Base-by-base conservation (phyloP, 768 basidiomycete species). In the Cystofilobasidium capitatum region DNA sequence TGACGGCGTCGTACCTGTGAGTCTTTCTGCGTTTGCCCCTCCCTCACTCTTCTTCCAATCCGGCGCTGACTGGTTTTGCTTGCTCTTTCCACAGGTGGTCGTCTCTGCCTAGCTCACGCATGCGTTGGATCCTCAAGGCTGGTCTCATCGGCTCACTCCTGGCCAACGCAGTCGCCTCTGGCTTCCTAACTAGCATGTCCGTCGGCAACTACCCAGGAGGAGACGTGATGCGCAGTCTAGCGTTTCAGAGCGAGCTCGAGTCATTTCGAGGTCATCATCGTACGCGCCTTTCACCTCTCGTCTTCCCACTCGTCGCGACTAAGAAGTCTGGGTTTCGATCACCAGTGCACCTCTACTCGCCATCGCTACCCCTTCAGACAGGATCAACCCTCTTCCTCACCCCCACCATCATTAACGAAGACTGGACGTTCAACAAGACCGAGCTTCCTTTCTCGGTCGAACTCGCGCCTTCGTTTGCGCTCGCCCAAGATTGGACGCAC, bases 311-410 rank as follows among this genome's bases (percentile, higher is more conserved):
- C 59, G 67, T 31, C 10, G 20, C 40, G 12, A 2, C 7, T 31
- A 13, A 35, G 1, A 24, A 39, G 12, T 9, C 40, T 44, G 35
- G 10, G 22, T 31, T 24, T 37, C 3, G 1, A 45, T n/a, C 51
- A 0, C 72, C 76, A 78, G 82, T 84, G 42, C 83, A 86, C 66
- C 83, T 94, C 4, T 88, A 93, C 73, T 84, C 96, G 51, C 86
- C 84, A 60, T 88, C 93, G 70, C 82, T 91, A 51, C 88, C 89
- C 0, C 86, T 89, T 2, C 92, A 94, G 76, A 91, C 87, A 0
- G 94, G 96, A 2, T 88, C 90, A 3, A 88, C 90, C 0, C 84
- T 92, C 62, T 96, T 97, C 80, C 83, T 85, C 26, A 88, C 89
- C 45, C 80, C 83, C 26, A 79, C 86, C 64, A 77, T 85, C 0